Percentiles rank a stretch among this genome's conserved stretches.
phyloP scores from a whole-genome alignment of 257 asterid species.

The Capsicum rhomboideum region DNA sequence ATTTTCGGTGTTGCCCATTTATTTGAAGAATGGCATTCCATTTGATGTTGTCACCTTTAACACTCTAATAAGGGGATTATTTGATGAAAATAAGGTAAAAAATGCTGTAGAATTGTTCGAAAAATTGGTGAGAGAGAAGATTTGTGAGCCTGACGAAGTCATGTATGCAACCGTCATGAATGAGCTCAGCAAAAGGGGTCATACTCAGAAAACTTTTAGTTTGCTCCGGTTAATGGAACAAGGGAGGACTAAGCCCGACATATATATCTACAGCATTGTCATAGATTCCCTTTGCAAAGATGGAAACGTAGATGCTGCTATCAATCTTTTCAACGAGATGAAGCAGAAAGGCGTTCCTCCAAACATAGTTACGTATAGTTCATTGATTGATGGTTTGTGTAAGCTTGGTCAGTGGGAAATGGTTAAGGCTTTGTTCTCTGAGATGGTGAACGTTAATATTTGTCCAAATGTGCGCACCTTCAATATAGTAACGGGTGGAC shows the following conservation, averaged over 20 bases:
- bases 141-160: slow-evolving; percentile 8
- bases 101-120: slow-evolving; percentile 9
- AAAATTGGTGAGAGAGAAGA: slow-evolving; percentile 9
- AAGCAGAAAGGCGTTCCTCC: neutral
- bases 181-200: slow-evolving; percentile 25
- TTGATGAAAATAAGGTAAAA: neutral
- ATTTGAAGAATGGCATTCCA: slow-evolving; percentile 6
- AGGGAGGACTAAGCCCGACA: neutral
- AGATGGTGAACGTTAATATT: neutral
- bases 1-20: neutral
- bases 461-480: neutral
- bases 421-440: neutral
- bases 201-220: slow-evolving; percentile 2
- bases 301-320: slow-evolving; percentile 3
- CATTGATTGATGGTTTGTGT: slow-evolving; percentile 3
- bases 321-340: slow-evolving; percentile 9
- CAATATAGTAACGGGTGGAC: neutral
- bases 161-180: neutral
- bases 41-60: neutral
- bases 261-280: neutral
- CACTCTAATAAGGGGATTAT: slow-evolving; percentile 17
- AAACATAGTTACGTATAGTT: neutral
- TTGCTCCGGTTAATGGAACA: neutral
- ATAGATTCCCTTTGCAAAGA: slow-evolving; percentile 17
- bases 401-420: neutral